These are phyloP conservation scores for Straminergon stramineum DNA, from an alignment of 225 moss, liverwort and hornwort genomes.

Conservation along the genomic window DNA sequence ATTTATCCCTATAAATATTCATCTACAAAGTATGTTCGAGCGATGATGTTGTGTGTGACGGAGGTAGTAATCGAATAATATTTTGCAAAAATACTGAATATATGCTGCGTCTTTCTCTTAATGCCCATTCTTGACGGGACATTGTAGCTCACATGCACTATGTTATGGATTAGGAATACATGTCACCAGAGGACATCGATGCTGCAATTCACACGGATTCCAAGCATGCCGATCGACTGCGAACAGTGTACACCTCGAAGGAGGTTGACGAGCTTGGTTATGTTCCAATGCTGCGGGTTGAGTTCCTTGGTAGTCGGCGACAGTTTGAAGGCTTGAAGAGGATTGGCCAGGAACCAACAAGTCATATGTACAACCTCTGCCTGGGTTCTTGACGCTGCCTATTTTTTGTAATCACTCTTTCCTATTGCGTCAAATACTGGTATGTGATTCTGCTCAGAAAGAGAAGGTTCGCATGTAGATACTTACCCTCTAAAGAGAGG, in stretches of 20 bases:
- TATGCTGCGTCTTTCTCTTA: background rate
- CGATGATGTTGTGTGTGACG: background rate
- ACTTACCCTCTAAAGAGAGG: background rate
- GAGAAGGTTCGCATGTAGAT: conserved; percentile 4
- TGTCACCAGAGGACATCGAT: conserved; percentile 38
- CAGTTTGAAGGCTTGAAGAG: conserved; percentile 60
- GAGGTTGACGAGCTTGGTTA: conserved; percentile 39
- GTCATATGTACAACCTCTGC: conserved; percentile 49
- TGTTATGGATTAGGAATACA: conserved; percentile 20
- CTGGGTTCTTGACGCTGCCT: conserved; percentile 28
- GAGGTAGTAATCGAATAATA: background rate
- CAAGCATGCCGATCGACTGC: conserved; percentile 53
- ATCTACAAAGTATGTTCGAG: background rate
- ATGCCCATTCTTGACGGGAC: background rate
- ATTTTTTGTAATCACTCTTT: background rate
- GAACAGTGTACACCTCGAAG: conserved; percentile 37
- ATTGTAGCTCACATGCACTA: background rate
- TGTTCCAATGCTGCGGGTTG: conserved; percentile 31
- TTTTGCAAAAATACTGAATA: background rate
- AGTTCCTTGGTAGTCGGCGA: conserved; percentile 51
- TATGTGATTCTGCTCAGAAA: background rate
- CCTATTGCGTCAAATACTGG: background rate
- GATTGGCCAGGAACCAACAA: conserved; percentile 40
- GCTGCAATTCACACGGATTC: conserved; percentile 63
- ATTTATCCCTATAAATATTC: background rate